phyloP scores from a whole-genome alignment of 768 basidiomycete genomes.

The Suillus ampliporus region DNA sequence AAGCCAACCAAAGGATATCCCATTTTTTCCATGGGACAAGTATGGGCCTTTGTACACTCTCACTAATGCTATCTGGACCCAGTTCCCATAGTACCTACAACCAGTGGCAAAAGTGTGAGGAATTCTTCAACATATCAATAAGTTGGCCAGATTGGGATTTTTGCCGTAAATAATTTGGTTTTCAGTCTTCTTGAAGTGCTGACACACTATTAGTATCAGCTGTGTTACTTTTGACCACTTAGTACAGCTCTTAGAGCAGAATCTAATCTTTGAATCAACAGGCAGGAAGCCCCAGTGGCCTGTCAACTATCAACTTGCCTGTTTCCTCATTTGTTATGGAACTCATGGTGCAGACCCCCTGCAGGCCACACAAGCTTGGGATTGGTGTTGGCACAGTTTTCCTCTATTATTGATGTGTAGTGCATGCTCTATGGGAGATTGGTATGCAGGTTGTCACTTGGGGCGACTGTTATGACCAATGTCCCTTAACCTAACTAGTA shows the following conservation, averaged over 20 bases:
- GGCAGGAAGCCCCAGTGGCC: constrained; percentile 26
- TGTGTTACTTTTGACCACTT: not conserved
- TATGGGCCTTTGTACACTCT: too few species aligned
- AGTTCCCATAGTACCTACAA: not conserved
- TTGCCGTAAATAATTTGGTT: too few species aligned
- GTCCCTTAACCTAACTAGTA: too few species aligned
- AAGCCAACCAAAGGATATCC: too few species aligned
- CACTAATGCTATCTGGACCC: too few species aligned
- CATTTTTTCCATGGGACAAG: too few species aligned
- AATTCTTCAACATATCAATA: too few species aligned
- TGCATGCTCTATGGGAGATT: constrained; percentile 24
- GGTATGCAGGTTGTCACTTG: constrained; percentile 20
- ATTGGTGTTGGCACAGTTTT: constrained; percentile 29
- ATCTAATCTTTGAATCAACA: constrained; percentile 24
- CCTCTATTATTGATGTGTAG: constrained; percentile 24
- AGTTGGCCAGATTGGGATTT: too few species aligned
- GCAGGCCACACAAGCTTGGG: constrained; percentile 22
- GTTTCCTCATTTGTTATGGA: constrained; percentile 30
- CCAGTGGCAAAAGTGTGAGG: too few species aligned
- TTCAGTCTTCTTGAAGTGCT: too few species aligned
- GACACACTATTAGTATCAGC: too few species aligned
- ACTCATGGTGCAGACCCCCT: constrained; percentile 19
- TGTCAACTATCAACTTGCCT: constrained; percentile 26
- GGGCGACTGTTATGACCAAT: too few species aligned
- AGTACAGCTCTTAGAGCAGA: constrained; percentile 14